Conservation (phyloP, 768 basidiomycete genomes). For the Kwoniella bestiolae region DNA sequence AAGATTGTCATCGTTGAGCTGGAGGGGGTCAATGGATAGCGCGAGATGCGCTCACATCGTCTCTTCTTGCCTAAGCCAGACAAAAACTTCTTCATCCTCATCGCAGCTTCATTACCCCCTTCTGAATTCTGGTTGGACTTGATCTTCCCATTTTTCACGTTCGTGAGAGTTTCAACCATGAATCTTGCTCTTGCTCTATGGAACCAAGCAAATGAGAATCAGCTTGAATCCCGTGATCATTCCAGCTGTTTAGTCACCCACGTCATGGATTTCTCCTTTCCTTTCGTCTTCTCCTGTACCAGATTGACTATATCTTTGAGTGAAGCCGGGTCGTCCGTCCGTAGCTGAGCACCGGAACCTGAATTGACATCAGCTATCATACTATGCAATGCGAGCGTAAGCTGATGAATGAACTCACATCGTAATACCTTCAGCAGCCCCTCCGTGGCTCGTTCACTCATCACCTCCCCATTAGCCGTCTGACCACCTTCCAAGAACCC, state of each 20-base stretch:
- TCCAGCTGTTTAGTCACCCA: constrained; percentile 39
- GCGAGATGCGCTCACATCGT: constrained; percentile 61
- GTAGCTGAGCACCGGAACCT: constrained; percentile 91
- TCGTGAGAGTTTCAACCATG: constrained; percentile 91
- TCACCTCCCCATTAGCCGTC: constrained; percentile 35
- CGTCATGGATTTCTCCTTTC: constrained; percentile 59
- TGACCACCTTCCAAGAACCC: constrained; percentile 66
- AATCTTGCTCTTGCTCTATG: constrained; percentile 84
- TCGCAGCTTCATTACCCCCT: constrained; percentile 76
- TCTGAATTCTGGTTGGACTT: constrained; percentile 64
- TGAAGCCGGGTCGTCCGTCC: constrained; percentile 87
- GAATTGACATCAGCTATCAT: too few species aligned
- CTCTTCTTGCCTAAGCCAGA: constrained; percentile 72
- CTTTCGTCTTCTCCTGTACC: constrained; percentile 73
- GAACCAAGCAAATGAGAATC: background rate
- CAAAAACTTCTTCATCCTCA: constrained; percentile 87
- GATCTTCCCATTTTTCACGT: constrained; percentile 88
- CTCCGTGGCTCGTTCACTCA: constrained; percentile 83
- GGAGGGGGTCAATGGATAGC: background rate
- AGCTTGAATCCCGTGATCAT: constrained; percentile 29
- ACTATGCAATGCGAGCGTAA: background rate
- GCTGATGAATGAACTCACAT: constrained; percentile 25
- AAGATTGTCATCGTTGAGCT: too few species aligned
- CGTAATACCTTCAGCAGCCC: constrained; percentile 80
- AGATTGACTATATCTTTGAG: constrained; percentile 87